Evolutionary conservation across 345 rosid species (phyloP), one percentile per base, ranked within the genome.

Genomic region (Noccaea bulbosa): DNA sequence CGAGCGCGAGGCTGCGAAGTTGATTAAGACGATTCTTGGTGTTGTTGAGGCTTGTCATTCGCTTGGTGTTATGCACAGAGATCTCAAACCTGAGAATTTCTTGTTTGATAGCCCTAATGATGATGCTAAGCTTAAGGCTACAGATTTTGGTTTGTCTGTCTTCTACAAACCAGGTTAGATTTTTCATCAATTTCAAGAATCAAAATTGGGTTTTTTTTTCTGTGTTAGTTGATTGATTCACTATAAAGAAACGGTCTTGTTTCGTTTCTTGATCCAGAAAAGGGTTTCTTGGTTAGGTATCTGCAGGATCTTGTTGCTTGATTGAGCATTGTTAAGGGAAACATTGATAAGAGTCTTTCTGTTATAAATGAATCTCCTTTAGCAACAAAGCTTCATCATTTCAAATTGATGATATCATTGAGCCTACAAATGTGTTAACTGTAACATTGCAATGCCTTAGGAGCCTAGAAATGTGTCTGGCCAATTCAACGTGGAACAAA

Each of bases 61-160:
- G 17, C 87, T 94, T 46, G 99, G 99, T 47, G 99, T 93, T 37
- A 89, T 91, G 92, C 98, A 93, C 58, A 83, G 98, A 66, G 98
- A 93, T 85, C 92, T 93, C 70, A 93, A 93, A 67, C 99, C 99
- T 48, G 99, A 94, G 81, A 94, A 94, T 74, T 94, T 94, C 86
- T 84, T 91, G 88, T 94, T 94, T 66, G 95, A 89, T 78, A 80
- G 72, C 32, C 67, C 83, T 33, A 67, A 50, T 56, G 93, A 91
- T 8, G 96, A 89, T 77, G 97, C 93, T 59, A 82, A 84, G 79
- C 93, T 94, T 35, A 84, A 89, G 67, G 88, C 99, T 32, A 94
- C 93, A 0, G 99, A 94, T 69, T 94, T 94, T 68, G 97, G 99
- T 7, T 80, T 94, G 67, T 94, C 96, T 55, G 79, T 91, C 53